Evolutionary conservation across 179 eudicot species (phyloP), one percentile per base, ranked within the genome.

Genomic region (Heliamphora pulchella): DNA sequence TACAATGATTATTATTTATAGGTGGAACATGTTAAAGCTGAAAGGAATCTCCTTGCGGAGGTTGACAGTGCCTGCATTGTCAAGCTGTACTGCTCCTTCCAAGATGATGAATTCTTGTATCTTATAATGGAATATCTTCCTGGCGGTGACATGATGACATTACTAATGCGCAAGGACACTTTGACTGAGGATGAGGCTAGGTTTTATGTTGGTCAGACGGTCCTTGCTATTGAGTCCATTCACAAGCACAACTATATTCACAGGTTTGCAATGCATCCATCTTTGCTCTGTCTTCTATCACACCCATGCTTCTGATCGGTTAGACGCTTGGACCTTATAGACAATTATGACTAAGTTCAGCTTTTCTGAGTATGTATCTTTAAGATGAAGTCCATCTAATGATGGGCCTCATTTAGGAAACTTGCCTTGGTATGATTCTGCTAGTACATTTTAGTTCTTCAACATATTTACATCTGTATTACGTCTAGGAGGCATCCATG

Each of bases 61-160:
- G 76, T 73, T 73, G 76, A 73, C 61, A 73, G 76, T 73, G 59
- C 43, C 76, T 73, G 76, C 46, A 73, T 73, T 73, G 76, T 73
- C 22, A 76, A 81, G 76, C 75, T 81, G 17, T 81, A 81, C 83
- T 81, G 80, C 78, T 82, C 82, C 17, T 82, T 82, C 58, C 84
- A 82, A 58, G 84, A 82, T 57, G 79, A 72, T 79, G 85, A 82
- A 47, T 83, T 79, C 61, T 79, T 83, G 17, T 83, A 80, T 75
- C 82, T 83, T 43, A 71, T 83, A 57, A 83, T 83, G 83, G 85
- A 80, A 55, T 83, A 83, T 76, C 82, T 83, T 71, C 85, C 85
- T 63, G 85, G 85, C 17, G 85, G 85, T 20, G 85, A 83, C 80
- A 75, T 83, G 83, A 83, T 83, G 85, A 83, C 82, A 57, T 80